phyloP scores from a whole-genome alignment of 768 basidiomycete genomes.

The Tulasnella sp. region DNA sequence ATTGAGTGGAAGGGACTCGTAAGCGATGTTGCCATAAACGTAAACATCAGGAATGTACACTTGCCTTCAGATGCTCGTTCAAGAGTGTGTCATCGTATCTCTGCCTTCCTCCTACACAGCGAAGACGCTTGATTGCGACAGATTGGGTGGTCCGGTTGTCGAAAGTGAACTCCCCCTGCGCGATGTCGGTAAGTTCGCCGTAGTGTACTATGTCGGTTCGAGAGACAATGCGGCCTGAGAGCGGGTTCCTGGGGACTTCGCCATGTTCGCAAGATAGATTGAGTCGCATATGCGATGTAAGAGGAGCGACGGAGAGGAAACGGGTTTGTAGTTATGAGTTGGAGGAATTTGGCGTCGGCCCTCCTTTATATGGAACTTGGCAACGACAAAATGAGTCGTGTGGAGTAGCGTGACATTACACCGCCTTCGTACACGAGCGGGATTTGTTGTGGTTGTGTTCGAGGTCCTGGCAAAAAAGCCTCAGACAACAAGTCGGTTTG shows the following conservation, averaged over 20 bases:
- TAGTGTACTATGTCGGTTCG: background rate
- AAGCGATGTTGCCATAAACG: background rate
- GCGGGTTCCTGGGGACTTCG: background rate
- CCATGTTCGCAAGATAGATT: background rate
- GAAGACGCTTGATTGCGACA: constrained; percentile 1
- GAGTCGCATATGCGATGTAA: background rate
- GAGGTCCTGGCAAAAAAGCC: too few species aligned
- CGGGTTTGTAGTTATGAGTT: too few species aligned
- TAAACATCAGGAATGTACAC: background rate
- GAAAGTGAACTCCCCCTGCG: background rate
- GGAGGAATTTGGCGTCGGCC: background rate
- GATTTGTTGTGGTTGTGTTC: too few species aligned
- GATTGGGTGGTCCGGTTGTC: background rate
- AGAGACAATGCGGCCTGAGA: background rate
- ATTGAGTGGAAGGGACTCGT: background rate
- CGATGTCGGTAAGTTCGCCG: background rate
- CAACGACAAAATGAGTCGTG: too few species aligned
- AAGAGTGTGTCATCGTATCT: background rate
- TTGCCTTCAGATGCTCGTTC: background rate
- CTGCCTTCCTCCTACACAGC: background rate
- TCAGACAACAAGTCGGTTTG: too few species aligned
- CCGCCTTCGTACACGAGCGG: too few species aligned
- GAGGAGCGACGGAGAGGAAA: background rate
- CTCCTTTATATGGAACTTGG: too few species aligned
- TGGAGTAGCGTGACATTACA: too few species aligned